A percentile compares a stretch with the other conserved stretches of the same genome.
Evolutionary conservation across 352 stramenopile genomes (phyloP).

Genomic region (Pythium monospermum): DNA sequence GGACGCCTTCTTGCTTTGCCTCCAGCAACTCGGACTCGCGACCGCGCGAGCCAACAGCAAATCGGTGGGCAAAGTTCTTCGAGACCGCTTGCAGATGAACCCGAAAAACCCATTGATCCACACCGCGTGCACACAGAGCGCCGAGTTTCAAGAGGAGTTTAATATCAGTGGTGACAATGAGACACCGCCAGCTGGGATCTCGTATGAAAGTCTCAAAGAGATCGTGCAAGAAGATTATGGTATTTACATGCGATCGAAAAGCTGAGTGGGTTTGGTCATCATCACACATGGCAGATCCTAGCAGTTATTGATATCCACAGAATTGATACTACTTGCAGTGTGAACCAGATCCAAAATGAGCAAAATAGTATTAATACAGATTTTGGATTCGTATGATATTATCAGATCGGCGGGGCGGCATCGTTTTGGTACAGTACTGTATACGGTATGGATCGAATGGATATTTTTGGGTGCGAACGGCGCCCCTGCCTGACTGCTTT

Average conservation of each 20-base stretch:
- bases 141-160: slow-evolving; percentile 14
- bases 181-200: not conserved
- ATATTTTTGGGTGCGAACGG: no score
- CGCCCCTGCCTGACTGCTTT: no score
- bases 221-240: slow-evolving; percentile 49
- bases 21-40: slow-evolving; percentile 53
- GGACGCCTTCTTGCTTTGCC: slow-evolving; percentile 59
- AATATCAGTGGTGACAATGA: not conserved
- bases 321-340: no score
- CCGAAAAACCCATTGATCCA: slow-evolving; percentile 35
- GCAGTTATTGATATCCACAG: no score
- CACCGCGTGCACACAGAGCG: slow-evolving; percentile 14
- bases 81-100: slow-evolving; percentile 50
- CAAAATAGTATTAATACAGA: no score
- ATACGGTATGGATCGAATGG: no score
- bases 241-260: slow-evolving; percentile 28
- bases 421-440: no score
- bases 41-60: slow-evolving; percentile 41
- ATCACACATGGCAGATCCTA: no score
- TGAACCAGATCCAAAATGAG: no score
- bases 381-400: no score
- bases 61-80: slow-evolving; percentile 56
- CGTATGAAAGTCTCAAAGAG: slow-evolving; percentile 47
- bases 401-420: no score
- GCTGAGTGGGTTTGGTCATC: no score